A percentile compares a stretch with the other conserved stretches of the same genome.
Evolutionary conservation across 176 grass and related monocot species (phyloP).

Genomic region (Puccinellia tenuiflora): DNA sequence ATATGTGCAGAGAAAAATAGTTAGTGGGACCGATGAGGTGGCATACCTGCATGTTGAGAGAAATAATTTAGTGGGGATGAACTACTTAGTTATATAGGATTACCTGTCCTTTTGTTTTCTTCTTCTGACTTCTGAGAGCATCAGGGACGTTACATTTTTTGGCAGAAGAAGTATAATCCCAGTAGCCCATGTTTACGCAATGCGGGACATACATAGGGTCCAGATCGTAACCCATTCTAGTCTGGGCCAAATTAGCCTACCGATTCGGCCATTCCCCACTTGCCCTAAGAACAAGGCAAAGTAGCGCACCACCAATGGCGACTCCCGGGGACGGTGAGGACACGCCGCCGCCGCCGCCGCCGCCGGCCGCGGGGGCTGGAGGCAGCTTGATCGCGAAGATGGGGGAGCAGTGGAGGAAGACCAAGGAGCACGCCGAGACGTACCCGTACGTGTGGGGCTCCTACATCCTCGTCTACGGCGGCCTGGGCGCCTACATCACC

Average conservation of each 20-base stretch:
- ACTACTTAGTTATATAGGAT: too few species aligned
- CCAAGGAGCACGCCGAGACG: slow-evolving; percentile 93
- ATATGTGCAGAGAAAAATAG: too few species aligned
- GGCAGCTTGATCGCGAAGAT: slow-evolving; percentile 38
- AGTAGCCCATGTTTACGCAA: neutral
- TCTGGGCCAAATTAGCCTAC: neutral
- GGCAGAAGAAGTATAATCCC: too few species aligned
- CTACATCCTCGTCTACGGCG: slow-evolving; percentile 93
- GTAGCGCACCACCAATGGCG: slow-evolving; percentile 29
- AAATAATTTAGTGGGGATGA: too few species aligned
- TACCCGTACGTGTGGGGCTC: slow-evolving; percentile 96
- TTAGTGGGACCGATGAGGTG: too few species aligned
- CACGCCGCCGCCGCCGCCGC: slow-evolving; percentile 17
- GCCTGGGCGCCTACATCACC: slow-evolving; percentile 61
- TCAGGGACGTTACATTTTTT: too few species aligned
- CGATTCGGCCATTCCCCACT: neutral
- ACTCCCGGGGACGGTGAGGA: slow-evolving; percentile 29
- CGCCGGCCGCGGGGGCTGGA: neutral
- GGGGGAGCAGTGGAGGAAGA: slow-evolving; percentile 56
- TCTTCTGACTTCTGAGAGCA: too few species aligned
- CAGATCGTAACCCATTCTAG: neutral
- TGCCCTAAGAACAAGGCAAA: slow-evolving; percentile 20
- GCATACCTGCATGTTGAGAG: too few species aligned
- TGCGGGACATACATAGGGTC: neutral
- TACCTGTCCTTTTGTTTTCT: too few species aligned